Percentiles rank a stretch among this genome's conserved stretches.
Conservation (phyloP, 164 flowering plant species). For the Aristolochia fimbriata region DNA sequence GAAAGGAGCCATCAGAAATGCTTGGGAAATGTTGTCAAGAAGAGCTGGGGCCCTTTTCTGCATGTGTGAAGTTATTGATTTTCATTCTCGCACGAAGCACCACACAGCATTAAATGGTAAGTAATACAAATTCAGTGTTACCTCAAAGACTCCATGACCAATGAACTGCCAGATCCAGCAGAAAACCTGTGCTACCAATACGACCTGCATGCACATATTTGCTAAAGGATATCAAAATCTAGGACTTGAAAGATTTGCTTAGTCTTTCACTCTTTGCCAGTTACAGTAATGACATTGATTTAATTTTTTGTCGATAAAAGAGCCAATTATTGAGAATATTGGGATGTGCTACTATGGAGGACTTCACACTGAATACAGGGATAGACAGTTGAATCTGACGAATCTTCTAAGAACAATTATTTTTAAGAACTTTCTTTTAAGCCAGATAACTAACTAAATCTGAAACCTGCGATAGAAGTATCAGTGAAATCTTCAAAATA, state of each 20-base stretch:
- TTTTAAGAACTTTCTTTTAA: too few species aligned
- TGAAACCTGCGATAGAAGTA: too few species aligned
- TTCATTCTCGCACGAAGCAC: neutral
- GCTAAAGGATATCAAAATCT: neutral
- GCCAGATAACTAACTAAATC: too few species aligned
- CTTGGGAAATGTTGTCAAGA: slow-evolving; percentile 52
- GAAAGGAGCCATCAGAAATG: slow-evolving; percentile 63
- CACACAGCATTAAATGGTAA: neutral
- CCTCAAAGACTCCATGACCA: slow-evolving; percentile 66
- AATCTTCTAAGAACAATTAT: too few species aligned
- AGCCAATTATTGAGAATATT: too few species aligned
- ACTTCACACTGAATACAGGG: too few species aligned
- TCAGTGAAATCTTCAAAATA: too few species aligned
- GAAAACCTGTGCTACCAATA: slow-evolving; percentile 36
- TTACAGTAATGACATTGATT: too few species aligned
- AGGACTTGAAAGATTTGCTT: neutral
- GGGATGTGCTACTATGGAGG: too few species aligned
- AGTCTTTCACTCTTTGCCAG: too few species aligned
- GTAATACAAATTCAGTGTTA: slow-evolving; percentile 4
- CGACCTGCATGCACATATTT: slow-evolving; percentile 23
- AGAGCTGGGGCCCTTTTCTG: slow-evolving; percentile 65
- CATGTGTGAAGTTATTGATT: neutral
- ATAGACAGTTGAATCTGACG: too few species aligned
- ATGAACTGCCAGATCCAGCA: slow-evolving; percentile 65
- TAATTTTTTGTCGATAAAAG: too few species aligned